Conservation (phyloP, 2,329 filamentous ascomycete species). For the Talaromyces amestolkiae region DNA sequence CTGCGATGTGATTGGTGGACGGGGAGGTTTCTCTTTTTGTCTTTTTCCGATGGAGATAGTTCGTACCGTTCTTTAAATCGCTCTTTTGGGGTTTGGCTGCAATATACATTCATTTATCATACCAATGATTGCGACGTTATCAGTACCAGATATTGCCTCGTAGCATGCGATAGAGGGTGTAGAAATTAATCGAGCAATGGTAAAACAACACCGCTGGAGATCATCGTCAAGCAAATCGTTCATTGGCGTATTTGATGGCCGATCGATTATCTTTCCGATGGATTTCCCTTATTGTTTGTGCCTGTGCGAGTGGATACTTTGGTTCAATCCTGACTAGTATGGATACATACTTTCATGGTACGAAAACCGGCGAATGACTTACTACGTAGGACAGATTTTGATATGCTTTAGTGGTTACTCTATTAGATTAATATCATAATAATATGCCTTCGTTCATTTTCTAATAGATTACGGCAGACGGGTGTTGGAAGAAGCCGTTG, state of each 20-base stretch:
- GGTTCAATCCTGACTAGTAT: neutral
- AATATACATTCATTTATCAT: neutral
- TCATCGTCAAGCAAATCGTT: neutral
- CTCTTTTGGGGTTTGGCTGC: neutral
- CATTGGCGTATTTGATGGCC: neutral
- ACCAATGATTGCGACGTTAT: neutral
- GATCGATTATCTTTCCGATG: constrained; percentile 8
- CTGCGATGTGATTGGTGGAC: neutral
- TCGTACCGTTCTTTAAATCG: neutral
- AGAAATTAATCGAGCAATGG: neutral
- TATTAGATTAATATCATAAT: neutral
- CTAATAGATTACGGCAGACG: neutral
- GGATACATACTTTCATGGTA: neutral
- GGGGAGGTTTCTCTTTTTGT: neutral
- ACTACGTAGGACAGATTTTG: neutral
- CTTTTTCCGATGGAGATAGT: neutral
- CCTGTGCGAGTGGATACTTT: neutral
- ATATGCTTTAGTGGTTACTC: neutral
- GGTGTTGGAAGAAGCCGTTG: neutral
- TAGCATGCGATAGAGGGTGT: neutral
- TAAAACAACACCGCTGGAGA: constrained; percentile 9
- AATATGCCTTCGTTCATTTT: neutral
- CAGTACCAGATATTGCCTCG: neutral
- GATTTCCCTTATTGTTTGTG: neutral
- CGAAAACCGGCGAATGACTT: neutral